Base-by-base conservation (phyloP, 2,329 filamentous ascomycete species). In the Colletotrichum tabaci region DNA sequence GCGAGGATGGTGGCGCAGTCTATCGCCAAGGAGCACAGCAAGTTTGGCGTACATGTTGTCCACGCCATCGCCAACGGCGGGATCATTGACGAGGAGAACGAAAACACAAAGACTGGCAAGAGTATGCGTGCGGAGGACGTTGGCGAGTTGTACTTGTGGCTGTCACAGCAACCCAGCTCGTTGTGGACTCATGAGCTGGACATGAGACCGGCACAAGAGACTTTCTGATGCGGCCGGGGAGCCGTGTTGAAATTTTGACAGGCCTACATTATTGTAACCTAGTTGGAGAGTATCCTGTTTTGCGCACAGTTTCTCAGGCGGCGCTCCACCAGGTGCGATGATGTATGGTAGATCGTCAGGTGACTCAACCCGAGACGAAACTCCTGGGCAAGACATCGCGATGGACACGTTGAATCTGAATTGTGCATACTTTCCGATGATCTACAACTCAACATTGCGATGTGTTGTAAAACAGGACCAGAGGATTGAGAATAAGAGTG, bases 61-160 rank as follows among this genome's bases (percentile, higher is more conserved):
- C 88, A 91, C 78, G 84, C 88, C 3, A 87, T 90, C 71, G 87
- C 86, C 0, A 90, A 90, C 75, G 87, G 87, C 0, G 79, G 77
- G 0, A 89, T 90, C 66, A 81, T 79, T 40, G 88, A 89, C 75
- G 85, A 85, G 66, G 80, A 87, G 38, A 83, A 82, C 1, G 84
- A 87, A 66, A 84, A 85, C 38, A 83, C 84, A 52, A 80, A 80
- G 74, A 82, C 75, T 0, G 87, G 88, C 3, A 88, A 87, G 82
- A 87, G 85, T 68, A 90, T 90, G 81, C 86, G 86, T 61, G 87
- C 87, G 0, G 87, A 90, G 77, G 87, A 86, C 35, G 87, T 90
- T 4, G 88, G 88, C 2, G 85, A 86, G 78, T 86, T 86, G 3
- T 89, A 90, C 77, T 74, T 89, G 10, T 89, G 83, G 82, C 78